Base-by-base conservation (phyloP, 2,329 filamentous ascomycete genomes). In the Colletotrichum karsti region DNA sequence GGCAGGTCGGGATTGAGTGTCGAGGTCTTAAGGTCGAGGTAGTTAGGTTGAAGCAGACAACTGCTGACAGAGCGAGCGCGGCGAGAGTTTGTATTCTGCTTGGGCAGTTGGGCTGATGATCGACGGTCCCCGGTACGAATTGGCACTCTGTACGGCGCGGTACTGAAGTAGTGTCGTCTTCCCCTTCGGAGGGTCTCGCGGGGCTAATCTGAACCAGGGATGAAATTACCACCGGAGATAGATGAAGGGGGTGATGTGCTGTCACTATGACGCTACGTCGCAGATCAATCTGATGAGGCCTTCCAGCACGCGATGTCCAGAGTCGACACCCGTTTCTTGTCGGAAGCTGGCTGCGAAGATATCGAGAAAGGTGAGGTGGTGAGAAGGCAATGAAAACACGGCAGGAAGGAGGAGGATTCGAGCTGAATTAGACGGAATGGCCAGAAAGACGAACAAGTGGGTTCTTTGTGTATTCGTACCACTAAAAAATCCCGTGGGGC, bases 181-280 rank as follows among this genome's bases (percentile, higher is more conserved):
- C 39, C 54, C 39, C 44, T 64, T 53, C 46, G 37, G 54, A 64
- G 59, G 61, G 65, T 67, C 65, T 63, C 60, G 60, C 53, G 60
- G 65, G 60, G 53, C 65, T 56, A 65, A 35, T 64, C 50, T 42
- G 15, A 67, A 44, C 24, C 44, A 65, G 61, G 65, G 54, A 65
- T 68, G 20, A 48, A 54, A 59, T 33, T 33, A 48, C 46, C 51
- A 63, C 63, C 51, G 33, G 35, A 58, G 61, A 48, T 58, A 59
- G 46, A 68, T 68, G 60, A 67, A 67, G 53, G 64, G 44, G 60
- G 51, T 61, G 30, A 37, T 64, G 60, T 53, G 65, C 65, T 68
- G 65, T 68, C 60, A 64, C 61, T 59, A 65, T 65, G 65, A 65
- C 65, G 54, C 53, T 41, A 15, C 30, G 39, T 18, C 54, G 65